These are phyloP conservation scores for Heliocybe sulcata DNA, from an alignment of 1,284 basidiomycete species.

Conservation along the genomic window DNA sequence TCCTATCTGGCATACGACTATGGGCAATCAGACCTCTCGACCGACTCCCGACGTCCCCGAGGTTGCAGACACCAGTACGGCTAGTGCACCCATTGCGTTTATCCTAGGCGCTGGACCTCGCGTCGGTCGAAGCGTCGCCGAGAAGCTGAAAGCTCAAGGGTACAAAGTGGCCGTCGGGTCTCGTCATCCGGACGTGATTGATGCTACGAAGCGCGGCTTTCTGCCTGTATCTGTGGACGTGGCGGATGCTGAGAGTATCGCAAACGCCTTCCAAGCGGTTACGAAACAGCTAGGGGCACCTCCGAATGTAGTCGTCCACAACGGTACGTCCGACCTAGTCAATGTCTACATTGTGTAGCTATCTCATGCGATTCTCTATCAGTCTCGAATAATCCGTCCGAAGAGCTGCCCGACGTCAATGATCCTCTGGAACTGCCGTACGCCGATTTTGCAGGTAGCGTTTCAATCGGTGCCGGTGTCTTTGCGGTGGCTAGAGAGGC, in stretches of 20 bases:
- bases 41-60: neutral
- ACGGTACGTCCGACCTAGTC: neutral
- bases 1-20: neutral
- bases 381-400: neutral
- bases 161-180: constrained; percentile 1
- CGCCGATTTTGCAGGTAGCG: constrained; percentile 12
- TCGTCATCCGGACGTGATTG: neutral
- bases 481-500: constrained; percentile 21
- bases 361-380: neutral
- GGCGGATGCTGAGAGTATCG: neutral
- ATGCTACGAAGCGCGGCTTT: neutral
- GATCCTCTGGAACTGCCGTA: constrained; percentile 17
- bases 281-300: neutral
- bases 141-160: neutral
- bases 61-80: neutral
- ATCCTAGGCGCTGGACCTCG: neutral
- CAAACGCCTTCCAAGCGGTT: neutral
- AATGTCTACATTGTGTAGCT: neutral
- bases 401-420: neutral
- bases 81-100: neutral
- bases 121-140: neutral
- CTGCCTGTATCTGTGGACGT: neutral
- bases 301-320: neutral
- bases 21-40: neutral
- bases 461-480: constrained; percentile 11